Conservation (phyloP, 1,139 yeast genomes). For the Pichia sp. region DNA sequence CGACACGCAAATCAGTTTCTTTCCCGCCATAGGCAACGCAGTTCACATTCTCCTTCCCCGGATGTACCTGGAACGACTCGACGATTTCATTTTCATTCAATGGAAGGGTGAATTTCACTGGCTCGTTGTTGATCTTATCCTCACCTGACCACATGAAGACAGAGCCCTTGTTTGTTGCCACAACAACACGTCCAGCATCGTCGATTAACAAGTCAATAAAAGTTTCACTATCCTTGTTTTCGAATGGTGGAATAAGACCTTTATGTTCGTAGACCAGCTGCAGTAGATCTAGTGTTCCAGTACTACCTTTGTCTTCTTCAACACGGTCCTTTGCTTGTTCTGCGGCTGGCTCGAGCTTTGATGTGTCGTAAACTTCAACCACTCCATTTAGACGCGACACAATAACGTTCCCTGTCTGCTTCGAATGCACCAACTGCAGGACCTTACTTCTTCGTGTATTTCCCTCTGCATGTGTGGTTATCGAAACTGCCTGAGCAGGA, state of each 20-base stretch:
- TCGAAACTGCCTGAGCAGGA: constrained; percentile 5
- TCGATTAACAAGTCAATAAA: constrained; percentile 26
- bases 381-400: constrained; percentile 43
- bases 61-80: constrained; percentile 44
- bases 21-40: constrained; percentile 71
- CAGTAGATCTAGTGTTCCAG: constrained; percentile 4
- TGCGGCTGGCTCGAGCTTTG: background rate
- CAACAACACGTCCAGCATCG: constrained; percentile 28
- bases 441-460: constrained; percentile 25
- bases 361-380: constrained; percentile 24
- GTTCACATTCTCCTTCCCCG: constrained; percentile 35
- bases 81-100: constrained; percentile 38
- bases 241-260: constrained; percentile 5
- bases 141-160: constrained; percentile 38
- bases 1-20: constrained; percentile 58
- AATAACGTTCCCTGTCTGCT: constrained; percentile 33
- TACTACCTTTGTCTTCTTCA: background rate
- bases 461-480: constrained; percentile 12
- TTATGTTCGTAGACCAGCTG: constrained; percentile 12
- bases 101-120: constrained; percentile 32
- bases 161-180: constrained; percentile 47
- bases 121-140: constrained; percentile 28
- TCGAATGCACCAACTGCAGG: constrained; percentile 25
- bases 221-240: constrained; percentile 15
- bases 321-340: background rate